These are phyloP conservation scores for Ramularia endophylla DNA, from an alignment of 2,329 filamentous ascomycete species.

Conservation along the genomic window DNA sequence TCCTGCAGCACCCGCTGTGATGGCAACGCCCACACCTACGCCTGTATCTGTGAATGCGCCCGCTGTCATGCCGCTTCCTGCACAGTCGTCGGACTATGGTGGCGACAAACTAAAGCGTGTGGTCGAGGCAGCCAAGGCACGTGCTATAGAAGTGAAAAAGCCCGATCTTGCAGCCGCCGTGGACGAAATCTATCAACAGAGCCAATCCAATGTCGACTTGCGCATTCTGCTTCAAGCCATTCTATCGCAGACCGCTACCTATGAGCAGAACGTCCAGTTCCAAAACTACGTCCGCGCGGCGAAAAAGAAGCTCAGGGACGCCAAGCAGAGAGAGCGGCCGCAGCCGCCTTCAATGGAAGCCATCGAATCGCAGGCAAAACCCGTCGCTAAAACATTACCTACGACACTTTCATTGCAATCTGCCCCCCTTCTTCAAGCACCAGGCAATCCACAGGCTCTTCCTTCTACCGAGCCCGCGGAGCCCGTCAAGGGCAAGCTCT, in stretches of 20 bases:
- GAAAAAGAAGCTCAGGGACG: constrained; percentile 35
- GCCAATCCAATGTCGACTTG: constrained; percentile 32
- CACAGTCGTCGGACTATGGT: constrained; percentile 16
- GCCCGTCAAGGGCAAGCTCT: constrained; percentile 24
- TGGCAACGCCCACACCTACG: not conserved
- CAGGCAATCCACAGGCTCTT: constrained; percentile 7
- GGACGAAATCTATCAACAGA: constrained; percentile 38
- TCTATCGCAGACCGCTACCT: constrained; percentile 35
- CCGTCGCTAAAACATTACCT: constrained; percentile 17
- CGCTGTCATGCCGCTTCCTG: not conserved
- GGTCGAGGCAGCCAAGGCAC: constrained; percentile 39
- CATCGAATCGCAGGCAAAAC: constrained; percentile 22
- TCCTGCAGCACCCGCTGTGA: constrained; percentile 1
- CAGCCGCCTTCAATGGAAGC: constrained; percentile 27
- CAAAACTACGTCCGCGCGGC: constrained; percentile 38
- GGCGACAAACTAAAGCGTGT: constrained; percentile 24
- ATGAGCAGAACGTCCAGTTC: constrained; percentile 37
- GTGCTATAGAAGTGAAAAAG: constrained; percentile 34
- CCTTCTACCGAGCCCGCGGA: constrained; percentile 28
- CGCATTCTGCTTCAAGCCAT: constrained; percentile 39
- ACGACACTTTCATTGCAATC: constrained; percentile 15
- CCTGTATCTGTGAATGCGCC: too few species aligned
- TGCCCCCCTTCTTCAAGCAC: constrained; percentile 3
- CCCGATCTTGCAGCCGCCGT: constrained; percentile 36
- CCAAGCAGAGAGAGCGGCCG: constrained; percentile 29